Base-by-base conservation (phyloP, 208 protist genomes). In the Wallacemonas sp. region DNA sequence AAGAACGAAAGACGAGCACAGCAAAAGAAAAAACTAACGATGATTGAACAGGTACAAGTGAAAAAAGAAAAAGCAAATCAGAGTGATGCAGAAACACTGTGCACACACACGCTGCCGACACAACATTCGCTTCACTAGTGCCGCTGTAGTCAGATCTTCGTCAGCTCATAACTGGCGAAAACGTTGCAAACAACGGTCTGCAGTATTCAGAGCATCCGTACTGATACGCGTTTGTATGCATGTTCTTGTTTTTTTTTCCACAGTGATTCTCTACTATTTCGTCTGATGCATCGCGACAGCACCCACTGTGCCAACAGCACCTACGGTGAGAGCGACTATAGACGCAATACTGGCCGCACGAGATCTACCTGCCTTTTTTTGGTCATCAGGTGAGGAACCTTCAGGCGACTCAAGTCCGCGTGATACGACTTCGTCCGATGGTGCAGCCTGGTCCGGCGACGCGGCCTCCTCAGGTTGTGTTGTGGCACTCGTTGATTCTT, bases 31-130 rank as follows among this genome's bases (percentile, higher is more conserved):
- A 63, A 52, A 52, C 8, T 54, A 54, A 54, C 46, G 46, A 54
- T 54, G 46, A n/a, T 19, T 37, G 17, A 8, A 60, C n/a, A n/a
- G n/a, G 53, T 41, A 15, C 6, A 9, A 37, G 27, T 36, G 41
- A 66, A 57, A 55, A 63, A 55, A 66, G 22, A 46, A 27, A 48
- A 17, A 67, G 21, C 34, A 72, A 72, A 66, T 50, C 33, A 66
- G 24, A 63, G n/a, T n/a, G n/a, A n/a, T n/a, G n/a, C n/a, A n/a
- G n/a, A n/a, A n/a, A n/a, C n/a, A n/a, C n/a, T n/a, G n/a, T n/a
- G n/a, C n/a, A n/a, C n/a, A n/a, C n/a, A n/a, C n/a, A n/a, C n/a
- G n/a, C n/a, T n/a, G n/a, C n/a, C n/a, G n/a, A n/a, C n/a, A n/a
- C n/a, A n/a, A n/a, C n/a, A n/a, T n/a, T n/a, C n/a, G n/a, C n/a